These are phyloP conservation scores for Hibiscus mutabilis DNA, from an alignment of 345 rosid genomes.

Conservation along the genomic window DNA sequence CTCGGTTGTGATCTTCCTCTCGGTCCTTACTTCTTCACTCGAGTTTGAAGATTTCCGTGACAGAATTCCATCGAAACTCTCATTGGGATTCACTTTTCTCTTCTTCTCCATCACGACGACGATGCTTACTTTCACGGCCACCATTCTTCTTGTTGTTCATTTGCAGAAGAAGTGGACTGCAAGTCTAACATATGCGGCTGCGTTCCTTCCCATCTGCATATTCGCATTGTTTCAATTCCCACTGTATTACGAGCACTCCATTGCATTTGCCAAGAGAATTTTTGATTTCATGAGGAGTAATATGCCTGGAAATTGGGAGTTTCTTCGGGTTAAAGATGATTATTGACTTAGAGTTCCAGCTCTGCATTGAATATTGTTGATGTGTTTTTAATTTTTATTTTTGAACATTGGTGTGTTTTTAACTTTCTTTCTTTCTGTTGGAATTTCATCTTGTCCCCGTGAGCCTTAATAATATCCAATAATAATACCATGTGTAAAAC, in stretches of 20 bases:
- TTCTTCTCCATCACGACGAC: constrained; percentile 18
- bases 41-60: constrained; percentile 8
- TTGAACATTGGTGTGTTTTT: background rate
- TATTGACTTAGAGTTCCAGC: background rate
- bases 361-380: background rate
- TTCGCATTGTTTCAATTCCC: constrained; percentile 19
- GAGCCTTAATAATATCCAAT: no score
- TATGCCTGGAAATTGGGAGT: constrained; percentile 6
- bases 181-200: constrained; percentile 9
- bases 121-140: constrained; percentile 21
- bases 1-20: constrained; percentile 30
- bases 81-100: constrained; percentile 21
- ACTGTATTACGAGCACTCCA: background rate
- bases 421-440: no score
- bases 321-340: background rate
- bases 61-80: constrained; percentile 12
- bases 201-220: constrained; percentile 12
- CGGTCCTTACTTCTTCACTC: constrained; percentile 18
- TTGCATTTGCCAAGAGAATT: background rate
- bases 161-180: constrained; percentile 5
- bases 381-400: no score
- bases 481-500: no score
- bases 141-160: constrained; percentile 23
- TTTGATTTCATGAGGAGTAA: background rate
- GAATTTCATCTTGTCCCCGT: no score